These are phyloP conservation scores for Neospermospora avenae DNA, from an alignment of 2,329 filamentous ascomycete genomes.

Conservation along the genomic window DNA sequence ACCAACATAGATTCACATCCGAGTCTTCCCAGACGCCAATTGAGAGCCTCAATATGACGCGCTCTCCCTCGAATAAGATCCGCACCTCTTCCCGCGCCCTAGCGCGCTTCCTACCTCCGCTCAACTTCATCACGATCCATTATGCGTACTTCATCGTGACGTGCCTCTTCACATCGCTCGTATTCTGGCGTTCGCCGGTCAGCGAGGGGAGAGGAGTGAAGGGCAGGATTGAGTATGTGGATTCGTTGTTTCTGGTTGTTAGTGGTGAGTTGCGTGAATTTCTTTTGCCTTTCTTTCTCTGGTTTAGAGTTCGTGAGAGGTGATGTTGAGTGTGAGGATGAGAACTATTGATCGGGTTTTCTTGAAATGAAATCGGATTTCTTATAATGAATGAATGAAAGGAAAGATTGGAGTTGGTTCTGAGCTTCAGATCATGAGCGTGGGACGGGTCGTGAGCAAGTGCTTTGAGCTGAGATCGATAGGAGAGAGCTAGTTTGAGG, in stretches of 20 bases:
- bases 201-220: constrained; percentile 35
- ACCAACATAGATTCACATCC: too few relatives aligned
- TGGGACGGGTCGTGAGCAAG: not conserved
- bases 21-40: too few relatives aligned
- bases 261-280: not conserved
- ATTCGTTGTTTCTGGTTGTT: constrained; percentile 45
- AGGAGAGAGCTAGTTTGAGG: not conserved
- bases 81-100: not conserved
- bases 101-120: constrained; percentile 16
- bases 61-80: not conserved
- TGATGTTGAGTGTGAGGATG: not conserved
- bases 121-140: constrained; percentile 64
- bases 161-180: constrained; percentile 51
- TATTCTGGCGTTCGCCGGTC: constrained; percentile 58
- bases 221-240: constrained; percentile 54
- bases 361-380: too few relatives aligned
- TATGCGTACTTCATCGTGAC: constrained; percentile 63
- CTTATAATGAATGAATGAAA: too few relatives aligned
- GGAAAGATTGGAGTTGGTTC: too few relatives aligned
- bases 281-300: not conserved
- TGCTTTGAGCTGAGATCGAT: not conserved
- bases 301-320: not conserved
- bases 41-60: not conserved
- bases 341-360: too few relatives aligned
- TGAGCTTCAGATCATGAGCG: too few relatives aligned